Evolutionary conservation across 225 moss, liverwort and hornwort species (phyloP), one percentile per base, ranked within the genome.

Genomic region (Rhytidiadelphus loreus): DNA sequence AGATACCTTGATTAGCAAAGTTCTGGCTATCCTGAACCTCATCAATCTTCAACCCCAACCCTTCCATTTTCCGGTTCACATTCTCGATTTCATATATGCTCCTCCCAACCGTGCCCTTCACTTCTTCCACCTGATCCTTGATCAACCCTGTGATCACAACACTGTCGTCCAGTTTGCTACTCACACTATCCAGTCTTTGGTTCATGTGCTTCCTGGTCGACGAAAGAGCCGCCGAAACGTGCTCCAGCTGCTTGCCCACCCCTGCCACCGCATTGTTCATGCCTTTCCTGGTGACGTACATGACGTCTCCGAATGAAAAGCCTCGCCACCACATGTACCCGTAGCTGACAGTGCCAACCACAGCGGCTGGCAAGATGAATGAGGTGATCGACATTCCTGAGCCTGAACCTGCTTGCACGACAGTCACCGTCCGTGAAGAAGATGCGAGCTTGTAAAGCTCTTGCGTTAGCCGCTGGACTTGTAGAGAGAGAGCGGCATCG

Each of bases 261-360:
- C 94, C 95, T 58, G 93, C 82, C 85, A 97, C 98, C 28, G 96
- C 97, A 89, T 90, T 95, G 46, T 87, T 91, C 96, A 98, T 94
- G 85, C 95, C 93, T 43, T 90, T 90, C 91, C 86, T 94, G 26
- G 96, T 98, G 48, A 98, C 98, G 59, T 98, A 98, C 98, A 98
- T 98, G 58, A 97, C 15, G 59, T 97, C 96, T 25, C 95, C 93
- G 23, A 96, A 79, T 37, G 95, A 94, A 91, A 92, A 92, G 32
- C 97, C 98, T 89, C 95, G 90, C 94, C 95, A 95, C 95, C 95
- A 94, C 95, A 98, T 91, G 87, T 96, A 98, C 33, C 96, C 94
- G 86, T 95, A 97, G 41, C 96, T 91, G 37, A 92, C 93, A 44
- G 91, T 92, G 81, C 95, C 98, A 46, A 95, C 86, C 15, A 95